Percentiles rank a stretch among this genome's conserved stretches.
phyloP scores from a whole-genome alignment of 495 filamentous ascomycete genomes.

The Podospora australis region DNA sequence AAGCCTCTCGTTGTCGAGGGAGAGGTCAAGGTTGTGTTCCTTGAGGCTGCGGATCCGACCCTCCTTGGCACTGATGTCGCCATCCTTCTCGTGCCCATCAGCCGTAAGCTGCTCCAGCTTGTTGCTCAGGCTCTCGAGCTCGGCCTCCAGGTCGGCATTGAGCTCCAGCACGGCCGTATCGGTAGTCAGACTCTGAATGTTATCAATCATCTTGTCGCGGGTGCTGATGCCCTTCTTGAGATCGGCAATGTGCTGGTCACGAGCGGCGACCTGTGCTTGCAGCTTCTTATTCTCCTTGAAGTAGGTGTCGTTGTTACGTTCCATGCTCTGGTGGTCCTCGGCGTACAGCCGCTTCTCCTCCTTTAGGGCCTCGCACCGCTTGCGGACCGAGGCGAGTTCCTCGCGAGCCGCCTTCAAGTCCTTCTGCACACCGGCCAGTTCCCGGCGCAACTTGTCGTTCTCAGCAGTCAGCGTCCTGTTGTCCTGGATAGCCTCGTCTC shows the following conservation, averaged over 20 bases:
- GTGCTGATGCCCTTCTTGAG: constrained; percentile 29
- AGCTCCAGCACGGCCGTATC: constrained; percentile 27
- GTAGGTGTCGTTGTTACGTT: constrained; percentile 40
- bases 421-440: constrained; percentile 28
- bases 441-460: constrained; percentile 33
- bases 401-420: constrained; percentile 29
- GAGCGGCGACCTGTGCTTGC: constrained; percentile 33
- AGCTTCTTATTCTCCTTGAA: constrained; percentile 42
- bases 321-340: constrained; percentile 38
- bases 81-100: constrained; percentile 20
- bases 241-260: constrained; percentile 31
- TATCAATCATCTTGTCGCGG: constrained; percentile 29
- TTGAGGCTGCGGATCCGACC: constrained; percentile 25
- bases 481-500: constrained; percentile 17
- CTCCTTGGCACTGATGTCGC: constrained; percentile 20
- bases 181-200: constrained; percentile 26
- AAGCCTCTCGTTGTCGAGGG: constrained; percentile 27
- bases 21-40: constrained; percentile 30
- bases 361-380: constrained; percentile 23
- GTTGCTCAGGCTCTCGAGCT: constrained; percentile 28
- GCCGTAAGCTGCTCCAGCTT: constrained; percentile 23
- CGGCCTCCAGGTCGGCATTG: constrained; percentile 31
- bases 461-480: constrained; percentile 24
- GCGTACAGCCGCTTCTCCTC: constrained; percentile 34
- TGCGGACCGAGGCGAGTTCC: constrained; percentile 29